Evolutionary conservation across 805 yeast species (phyloP).

Genomic region (Nakazawaea ernobii): DNA sequence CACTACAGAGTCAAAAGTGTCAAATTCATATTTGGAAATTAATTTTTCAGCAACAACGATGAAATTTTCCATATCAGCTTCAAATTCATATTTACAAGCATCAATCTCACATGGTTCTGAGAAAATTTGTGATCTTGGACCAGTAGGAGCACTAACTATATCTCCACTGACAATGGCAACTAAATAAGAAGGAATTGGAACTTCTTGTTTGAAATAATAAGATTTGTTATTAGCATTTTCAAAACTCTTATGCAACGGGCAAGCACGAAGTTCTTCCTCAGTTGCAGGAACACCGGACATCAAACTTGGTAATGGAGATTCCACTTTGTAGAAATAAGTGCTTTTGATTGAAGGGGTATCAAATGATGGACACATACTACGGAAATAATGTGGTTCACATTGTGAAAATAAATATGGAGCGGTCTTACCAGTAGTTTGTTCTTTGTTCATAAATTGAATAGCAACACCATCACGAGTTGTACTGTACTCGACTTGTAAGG

Average conservation of each 20-base stretch:
- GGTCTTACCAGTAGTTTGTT: slow-evolving; percentile 66
- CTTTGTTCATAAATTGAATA: slow-evolving; percentile 74
- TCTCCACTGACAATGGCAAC: slow-evolving; percentile 86
- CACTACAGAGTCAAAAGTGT: slow-evolving; percentile 71
- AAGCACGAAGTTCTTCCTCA: slow-evolving; percentile 10
- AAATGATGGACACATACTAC: slow-evolving; percentile 83
- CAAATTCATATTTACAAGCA: slow-evolving; percentile 74
- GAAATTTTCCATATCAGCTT: slow-evolving; percentile 75
- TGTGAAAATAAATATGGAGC: slow-evolving; percentile 79
- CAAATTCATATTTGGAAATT: slow-evolving; percentile 81
- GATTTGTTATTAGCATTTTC: slow-evolving; percentile 12
- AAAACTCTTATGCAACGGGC: slow-evolving; percentile 4
- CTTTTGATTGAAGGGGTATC: slow-evolving; percentile 87
- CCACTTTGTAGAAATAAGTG: slow-evolving; percentile 49
- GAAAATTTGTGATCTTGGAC: slow-evolving; percentile 82
- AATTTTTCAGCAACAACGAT: slow-evolving; percentile 71
- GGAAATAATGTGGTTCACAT: slow-evolving; percentile 87
- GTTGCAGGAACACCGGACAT: slow-evolving; percentile 50
- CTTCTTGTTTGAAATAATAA: slow-evolving; percentile 60
- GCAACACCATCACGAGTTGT: slow-evolving; percentile 81
- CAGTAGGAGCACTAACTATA: slow-evolving; percentile 57
- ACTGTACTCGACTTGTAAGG: slow-evolving; percentile 43
- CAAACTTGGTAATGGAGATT: slow-evolving; percentile 62
- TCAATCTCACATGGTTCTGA: slow-evolving; percentile 67
- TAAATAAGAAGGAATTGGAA: slow-evolving; percentile 82